These are phyloP conservation scores for Cruciata laevipes DNA, from an alignment of 257 asterid species.

Conservation along the genomic window DNA sequence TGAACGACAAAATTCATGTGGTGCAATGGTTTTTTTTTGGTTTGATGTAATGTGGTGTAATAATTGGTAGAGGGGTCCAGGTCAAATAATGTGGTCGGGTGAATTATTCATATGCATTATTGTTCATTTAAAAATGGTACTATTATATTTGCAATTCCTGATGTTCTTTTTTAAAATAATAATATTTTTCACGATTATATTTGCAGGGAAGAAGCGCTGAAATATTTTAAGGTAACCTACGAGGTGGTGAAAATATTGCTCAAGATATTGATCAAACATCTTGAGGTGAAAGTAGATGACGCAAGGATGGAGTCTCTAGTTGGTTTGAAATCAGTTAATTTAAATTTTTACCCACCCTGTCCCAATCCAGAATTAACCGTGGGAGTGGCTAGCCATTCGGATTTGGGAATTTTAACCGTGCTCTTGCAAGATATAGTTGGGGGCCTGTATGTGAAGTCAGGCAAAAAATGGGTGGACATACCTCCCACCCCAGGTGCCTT, in stretches of 20 bases:
- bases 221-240: not conserved
- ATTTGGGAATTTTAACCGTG: not conserved
- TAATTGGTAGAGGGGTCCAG: no score
- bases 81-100: no score
- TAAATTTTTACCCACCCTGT: not conserved
- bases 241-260: not conserved
- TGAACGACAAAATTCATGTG: no score
- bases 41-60: no score
- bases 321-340: not conserved
- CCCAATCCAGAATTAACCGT: slow-evolving; percentile 1
- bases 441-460: not conserved
- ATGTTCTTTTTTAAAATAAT: no score
- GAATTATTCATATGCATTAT: no score
- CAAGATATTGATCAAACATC: not conserved
- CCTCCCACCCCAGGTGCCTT: not conserved
- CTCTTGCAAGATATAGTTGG: not conserved
- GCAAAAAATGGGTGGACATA: not conserved
- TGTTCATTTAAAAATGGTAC: no score
- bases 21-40: no score
- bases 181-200: not conserved
- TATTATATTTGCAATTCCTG: no score
- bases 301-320: not conserved
- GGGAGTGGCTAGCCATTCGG: not conserved
- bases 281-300: not conserved
- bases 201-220: not conserved